Percentiles rank a stretch among this genome's conserved stretches.
Evolutionary conservation across 2,329 filamentous ascomycete species (phyloP).

Genomic region (Chrysosporium queenslandicum): DNA sequence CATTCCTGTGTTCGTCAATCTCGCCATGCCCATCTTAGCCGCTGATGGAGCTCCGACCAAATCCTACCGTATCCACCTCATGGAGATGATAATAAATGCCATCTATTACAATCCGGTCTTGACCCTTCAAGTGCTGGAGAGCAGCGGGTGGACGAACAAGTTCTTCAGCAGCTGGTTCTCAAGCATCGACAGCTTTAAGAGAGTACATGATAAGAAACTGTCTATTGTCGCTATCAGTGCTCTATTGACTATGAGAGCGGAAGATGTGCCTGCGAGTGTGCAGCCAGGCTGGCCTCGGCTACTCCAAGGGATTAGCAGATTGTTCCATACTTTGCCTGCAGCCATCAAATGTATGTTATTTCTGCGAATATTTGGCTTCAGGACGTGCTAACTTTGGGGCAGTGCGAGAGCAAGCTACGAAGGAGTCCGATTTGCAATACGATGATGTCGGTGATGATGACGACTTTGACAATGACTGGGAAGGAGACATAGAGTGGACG

Average conservation of each 20-base stretch:
- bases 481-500: conserved; percentile 60
- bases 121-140: conserved; percentile 76
- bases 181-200: conserved; percentile 82
- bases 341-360: conserved; percentile 65
- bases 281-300: conserved; percentile 91
- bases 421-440: conserved; percentile 70
- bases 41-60: conserved; percentile 71
- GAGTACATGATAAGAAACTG: conserved; percentile 97
- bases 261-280: conserved; percentile 82
- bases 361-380: neutral
- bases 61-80: conserved; percentile 87
- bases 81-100: conserved; percentile 98
- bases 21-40: conserved; percentile 75
- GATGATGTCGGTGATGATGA: conserved; percentile 64
- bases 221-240: conserved; percentile 89
- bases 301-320: conserved; percentile 73
- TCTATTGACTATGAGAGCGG: conserved; percentile 65
- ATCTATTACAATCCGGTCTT: conserved; percentile 94
- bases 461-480: conserved; percentile 77
- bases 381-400: conserved; percentile 18
- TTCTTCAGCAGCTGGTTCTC: conserved; percentile 99
- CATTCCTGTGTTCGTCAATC: conserved; percentile 75
- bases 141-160: conserved; percentile 90
- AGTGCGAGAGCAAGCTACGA: conserved; percentile 85
- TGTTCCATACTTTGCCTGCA: conserved; percentile 83